Conservation (phyloP, 2,329 filamentous ascomycete genomes). For the Aspergillus arachidicola region DNA sequence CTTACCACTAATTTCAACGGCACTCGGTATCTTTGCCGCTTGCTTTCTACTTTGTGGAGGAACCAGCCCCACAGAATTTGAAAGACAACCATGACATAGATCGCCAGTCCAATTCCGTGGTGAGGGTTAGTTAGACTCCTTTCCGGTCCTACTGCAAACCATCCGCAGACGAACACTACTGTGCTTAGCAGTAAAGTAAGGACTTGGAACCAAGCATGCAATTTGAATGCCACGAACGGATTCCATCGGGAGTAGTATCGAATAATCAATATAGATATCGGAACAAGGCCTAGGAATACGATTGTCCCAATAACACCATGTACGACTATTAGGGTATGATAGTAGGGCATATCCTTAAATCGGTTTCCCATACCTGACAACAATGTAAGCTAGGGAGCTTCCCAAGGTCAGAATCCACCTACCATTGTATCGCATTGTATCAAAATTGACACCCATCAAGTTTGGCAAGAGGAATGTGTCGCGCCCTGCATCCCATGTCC, state of each 20-base stretch:
- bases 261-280: slow-evolving; percentile 61
- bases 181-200: slow-evolving; percentile 63
- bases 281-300: slow-evolving; percentile 63
- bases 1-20: slow-evolving; percentile 62
- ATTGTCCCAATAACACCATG: slow-evolving; percentile 64
- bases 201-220: slow-evolving; percentile 67
- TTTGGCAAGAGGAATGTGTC: slow-evolving; percentile 68
- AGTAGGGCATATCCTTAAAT: slow-evolving; percentile 61
- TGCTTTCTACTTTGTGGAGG: slow-evolving; percentile 57
- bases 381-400: slow-evolving; percentile 15
- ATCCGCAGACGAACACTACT: slow-evolving; percentile 63
- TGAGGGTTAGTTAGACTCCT: slow-evolving; percentile 67
- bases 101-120: slow-evolving; percentile 66
- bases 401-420: slow-evolving; percentile 20
- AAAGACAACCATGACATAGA: slow-evolving; percentile 62
- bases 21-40: slow-evolving; percentile 55
- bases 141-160: slow-evolving; percentile 63
- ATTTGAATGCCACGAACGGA: slow-evolving; percentile 57
- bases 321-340: slow-evolving; percentile 60
- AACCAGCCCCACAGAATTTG: slow-evolving; percentile 62
- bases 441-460: slow-evolving; percentile 65
- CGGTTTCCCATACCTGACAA: slow-evolving; percentile 66
- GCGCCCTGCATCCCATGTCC: slow-evolving; percentile 64
- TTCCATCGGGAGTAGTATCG: slow-evolving; percentile 61
- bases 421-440: slow-evolving; percentile 70